These are phyloP conservation scores for Arxiozyma bovina DNA, from an alignment of 1,139 yeast genomes.

Conservation along the genomic window DNA sequence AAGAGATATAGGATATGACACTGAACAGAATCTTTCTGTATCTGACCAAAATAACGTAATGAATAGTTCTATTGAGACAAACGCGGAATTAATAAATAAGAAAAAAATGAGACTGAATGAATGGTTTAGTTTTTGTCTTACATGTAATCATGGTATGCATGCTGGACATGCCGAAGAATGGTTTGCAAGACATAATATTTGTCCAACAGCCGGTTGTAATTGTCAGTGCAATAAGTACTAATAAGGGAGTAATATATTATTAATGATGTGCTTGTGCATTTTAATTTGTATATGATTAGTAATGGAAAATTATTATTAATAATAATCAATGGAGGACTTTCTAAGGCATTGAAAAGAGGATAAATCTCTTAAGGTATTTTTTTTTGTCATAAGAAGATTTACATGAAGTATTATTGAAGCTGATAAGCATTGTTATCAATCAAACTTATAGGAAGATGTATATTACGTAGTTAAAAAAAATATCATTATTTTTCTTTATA, in stretches of 20 bases:
- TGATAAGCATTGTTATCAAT: no score
- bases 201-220: slow-evolving; percentile 91
- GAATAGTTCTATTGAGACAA: not conserved
- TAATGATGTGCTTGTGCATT: not conserved
- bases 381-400: no score
- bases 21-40: slow-evolving; percentile 35
- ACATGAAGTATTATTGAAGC: no score
- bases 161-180: slow-evolving; percentile 93
- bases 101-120: slow-evolving; percentile 29
- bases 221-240: slow-evolving; percentile 54
- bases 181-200: slow-evolving; percentile 78
- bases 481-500: no score
- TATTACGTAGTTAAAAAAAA: no score
- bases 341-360: no score
- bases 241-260: not conserved
- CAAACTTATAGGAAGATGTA: no score
- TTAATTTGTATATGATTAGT: no score
- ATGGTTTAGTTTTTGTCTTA: slow-evolving; percentile 86
- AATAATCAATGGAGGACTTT: no score
- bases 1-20: slow-evolving; percentile 7
- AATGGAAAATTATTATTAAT: no score
- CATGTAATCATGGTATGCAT: slow-evolving; percentile 90
- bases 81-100: slow-evolving; percentile 1
- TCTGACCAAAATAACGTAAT: not conserved
- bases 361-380: no score